Conservation (phyloP, 352 stramenopile species). For the Ochromonadaceae sp. region DNA sequence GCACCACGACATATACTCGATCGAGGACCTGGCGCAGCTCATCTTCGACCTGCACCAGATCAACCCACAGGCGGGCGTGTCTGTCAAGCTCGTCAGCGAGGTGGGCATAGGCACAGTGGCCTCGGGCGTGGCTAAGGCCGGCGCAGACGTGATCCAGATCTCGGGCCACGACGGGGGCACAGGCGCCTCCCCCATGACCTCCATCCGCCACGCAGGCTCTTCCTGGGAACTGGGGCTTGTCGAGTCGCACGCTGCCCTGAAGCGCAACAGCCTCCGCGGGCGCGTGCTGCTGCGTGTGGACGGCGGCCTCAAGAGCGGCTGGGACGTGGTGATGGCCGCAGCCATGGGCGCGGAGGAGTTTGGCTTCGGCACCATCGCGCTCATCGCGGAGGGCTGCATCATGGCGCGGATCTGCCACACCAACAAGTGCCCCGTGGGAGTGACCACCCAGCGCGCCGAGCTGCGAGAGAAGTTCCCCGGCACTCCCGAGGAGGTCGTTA, state of each 20-base stretch:
- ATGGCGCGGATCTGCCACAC: constrained; percentile 69
- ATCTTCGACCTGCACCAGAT: constrained; percentile 70
- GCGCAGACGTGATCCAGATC: constrained; percentile 67
- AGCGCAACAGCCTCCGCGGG: constrained; percentile 54
- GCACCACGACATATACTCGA: constrained; percentile 77
- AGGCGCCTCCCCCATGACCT: constrained; percentile 55
- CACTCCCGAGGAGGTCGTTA: constrained; percentile 60
- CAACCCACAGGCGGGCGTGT: constrained; percentile 56
- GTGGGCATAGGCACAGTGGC: constrained; percentile 67
- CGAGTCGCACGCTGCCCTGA: constrained; percentile 53
- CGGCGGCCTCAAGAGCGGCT: constrained; percentile 58
- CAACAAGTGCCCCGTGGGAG: constrained; percentile 62
- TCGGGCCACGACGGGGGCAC: constrained; percentile 61
- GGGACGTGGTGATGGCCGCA: constrained; percentile 53
- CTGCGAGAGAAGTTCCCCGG: constrained; percentile 64
- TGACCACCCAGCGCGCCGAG: constrained; percentile 33
- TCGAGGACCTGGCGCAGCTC: constrained; percentile 67
- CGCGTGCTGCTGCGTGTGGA: constrained; percentile 52
- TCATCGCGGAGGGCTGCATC: constrained; percentile 68
- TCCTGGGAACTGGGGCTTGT: constrained; percentile 60
- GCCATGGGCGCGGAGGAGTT: constrained; percentile 65
- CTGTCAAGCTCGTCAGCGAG: constrained; percentile 62
- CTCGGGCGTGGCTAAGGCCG: constrained; percentile 59
- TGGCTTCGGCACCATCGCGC: constrained; percentile 65
- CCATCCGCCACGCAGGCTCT: constrained; percentile 61